These are phyloP conservation scores for Wickerhamomyces sp. DNA, from an alignment of 1,139 yeast species.

Conservation along the genomic window DNA sequence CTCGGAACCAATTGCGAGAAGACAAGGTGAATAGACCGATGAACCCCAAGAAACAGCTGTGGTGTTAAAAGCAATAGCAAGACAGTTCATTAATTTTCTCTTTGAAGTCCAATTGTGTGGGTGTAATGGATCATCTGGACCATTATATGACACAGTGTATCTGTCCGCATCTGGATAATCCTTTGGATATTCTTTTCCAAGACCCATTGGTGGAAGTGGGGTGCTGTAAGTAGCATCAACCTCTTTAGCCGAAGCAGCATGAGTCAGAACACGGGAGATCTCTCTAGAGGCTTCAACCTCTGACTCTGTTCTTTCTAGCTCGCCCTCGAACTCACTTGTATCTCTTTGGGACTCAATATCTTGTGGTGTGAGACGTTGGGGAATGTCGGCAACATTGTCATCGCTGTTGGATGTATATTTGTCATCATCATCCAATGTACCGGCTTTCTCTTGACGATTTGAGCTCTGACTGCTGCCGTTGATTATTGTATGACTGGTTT, in stretches of 20 bases:
- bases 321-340: conserved; percentile 2
- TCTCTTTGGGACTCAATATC: too few relatives aligned
- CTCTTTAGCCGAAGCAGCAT: conserved; percentile 5
- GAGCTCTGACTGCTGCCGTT: too few relatives aligned
- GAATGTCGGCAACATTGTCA: neutral
- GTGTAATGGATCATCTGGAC: conserved; percentile 54
- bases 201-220: conserved; percentile 50
- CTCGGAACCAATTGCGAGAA: conserved; percentile 33
- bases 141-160: conserved; percentile 55
- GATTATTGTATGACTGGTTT: neutral
- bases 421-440: too few relatives aligned
- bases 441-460: neutral
- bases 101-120: conserved; percentile 55
- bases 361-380: neutral
- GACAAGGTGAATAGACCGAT: conserved; percentile 55
- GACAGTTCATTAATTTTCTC: conserved; percentile 37
- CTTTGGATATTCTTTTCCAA: conserved; percentile 49
- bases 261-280: conserved; percentile 12
- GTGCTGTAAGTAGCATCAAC: conserved; percentile 28
- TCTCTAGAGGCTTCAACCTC: conserved; percentile 7
- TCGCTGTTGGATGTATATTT: too few relatives aligned
- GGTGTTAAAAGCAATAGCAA: conserved; percentile 38
- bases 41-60: conserved; percentile 54
- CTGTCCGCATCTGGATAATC: conserved; percentile 43
- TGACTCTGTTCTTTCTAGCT: conserved; percentile 4